Evolutionary conservation across 192 early-diverging fungal genomes (phyloP), one percentile per base, ranked within the genome.

Genomic region (Phycomyces nitens): DNA sequence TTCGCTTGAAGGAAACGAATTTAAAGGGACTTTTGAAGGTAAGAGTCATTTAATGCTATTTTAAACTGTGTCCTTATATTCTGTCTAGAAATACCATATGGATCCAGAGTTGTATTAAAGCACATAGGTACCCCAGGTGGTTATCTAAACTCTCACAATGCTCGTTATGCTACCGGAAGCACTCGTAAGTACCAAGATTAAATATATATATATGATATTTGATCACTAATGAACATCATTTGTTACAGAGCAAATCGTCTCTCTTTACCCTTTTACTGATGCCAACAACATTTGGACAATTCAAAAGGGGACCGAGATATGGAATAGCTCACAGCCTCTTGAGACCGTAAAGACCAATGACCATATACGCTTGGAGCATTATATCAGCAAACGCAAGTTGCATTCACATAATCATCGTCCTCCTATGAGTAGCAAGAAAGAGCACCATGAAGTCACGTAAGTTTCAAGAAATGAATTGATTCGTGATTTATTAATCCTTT

Each of bases 201-300:
- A 5, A 42, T 21, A 24, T 26, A 43, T 41, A 3, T 52, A 51
- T 22, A 41, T 26, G 58, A n/a, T n/a, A n/a, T n/a, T n/a, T n/a
- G n/a, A n/a, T n/a, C n/a, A n/a, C n/a, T n/a, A n/a, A n/a, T n/a
- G n/a, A n/a, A n/a, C n/a, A n/a, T n/a, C n/a, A n/a, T n/a, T n/a
- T n/a, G n/a, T n/a, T n/a, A n/a, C 40, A 60, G 82, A 89, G 70
- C 87, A 91, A 65, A 88, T 93, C 74, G 88, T 92, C 59, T 79
- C 91, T 53, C 83, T 86, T 9, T 86, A 90, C 40, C 93, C 93
- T 52, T 80, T 77, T 11, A 81, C 92, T 42, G 97, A 99, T 73
- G 68, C 75, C n/a, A 99, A 99, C 80, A 96, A 96, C 77, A 68
- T 82, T 24, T 99, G 88, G 87, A 73, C 84, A 8, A 79, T 83